These are phyloP conservation scores for Escovopsis weberi DNA, from an alignment of 2,329 filamentous ascomycete genomes.

Conservation along the genomic window DNA sequence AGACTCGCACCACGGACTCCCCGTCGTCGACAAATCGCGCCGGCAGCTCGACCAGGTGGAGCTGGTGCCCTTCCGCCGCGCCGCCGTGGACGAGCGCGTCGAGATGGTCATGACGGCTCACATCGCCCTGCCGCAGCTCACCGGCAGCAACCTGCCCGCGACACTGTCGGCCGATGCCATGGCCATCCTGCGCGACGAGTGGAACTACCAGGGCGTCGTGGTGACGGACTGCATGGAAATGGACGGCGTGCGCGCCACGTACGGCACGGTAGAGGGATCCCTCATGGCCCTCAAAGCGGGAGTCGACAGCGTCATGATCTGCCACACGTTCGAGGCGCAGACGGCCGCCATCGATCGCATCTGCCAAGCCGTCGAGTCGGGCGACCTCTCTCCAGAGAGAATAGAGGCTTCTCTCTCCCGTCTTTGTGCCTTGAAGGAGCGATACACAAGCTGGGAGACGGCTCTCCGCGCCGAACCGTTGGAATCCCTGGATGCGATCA, in stretches of 20 bases:
- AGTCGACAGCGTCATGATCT: slow-evolving; percentile 16
- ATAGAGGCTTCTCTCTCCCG: slow-evolving; percentile 10
- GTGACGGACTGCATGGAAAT: slow-evolving; percentile 16
- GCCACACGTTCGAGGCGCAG: slow-evolving; percentile 13
- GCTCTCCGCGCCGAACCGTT: slow-evolving; percentile 6
- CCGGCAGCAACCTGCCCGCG: slow-evolving; percentile 9
- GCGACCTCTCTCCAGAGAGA: slow-evolving; percentile 6
- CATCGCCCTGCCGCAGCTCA: slow-evolving; percentile 12
- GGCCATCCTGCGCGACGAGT: slow-evolving; percentile 10
- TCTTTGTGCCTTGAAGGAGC: slow-evolving; percentile 8
- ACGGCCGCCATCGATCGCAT: slow-evolving; percentile 12
- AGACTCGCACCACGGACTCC: slow-evolving; percentile 14
- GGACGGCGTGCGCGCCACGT: slow-evolving; percentile 13
- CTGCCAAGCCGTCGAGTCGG: slow-evolving; percentile 8
- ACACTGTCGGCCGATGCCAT: slow-evolving; percentile 12
- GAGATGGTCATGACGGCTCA: slow-evolving; percentile 17
- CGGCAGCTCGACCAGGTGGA: slow-evolving; percentile 10
- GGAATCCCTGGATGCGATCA: slow-evolving; percentile 6
- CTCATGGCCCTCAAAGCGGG: slow-evolving; percentile 13
- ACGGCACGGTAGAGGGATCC: slow-evolving; percentile 12
- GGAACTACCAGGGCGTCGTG: slow-evolving; percentile 10
- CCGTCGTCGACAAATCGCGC: slow-evolving; percentile 12
- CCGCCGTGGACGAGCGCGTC: slow-evolving; percentile 9
- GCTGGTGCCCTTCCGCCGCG: slow-evolving; percentile 10
- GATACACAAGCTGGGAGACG: slow-evolving; percentile 11